Base-by-base conservation (phyloP, 805 yeast species). In the Candida berthetii region DNA sequence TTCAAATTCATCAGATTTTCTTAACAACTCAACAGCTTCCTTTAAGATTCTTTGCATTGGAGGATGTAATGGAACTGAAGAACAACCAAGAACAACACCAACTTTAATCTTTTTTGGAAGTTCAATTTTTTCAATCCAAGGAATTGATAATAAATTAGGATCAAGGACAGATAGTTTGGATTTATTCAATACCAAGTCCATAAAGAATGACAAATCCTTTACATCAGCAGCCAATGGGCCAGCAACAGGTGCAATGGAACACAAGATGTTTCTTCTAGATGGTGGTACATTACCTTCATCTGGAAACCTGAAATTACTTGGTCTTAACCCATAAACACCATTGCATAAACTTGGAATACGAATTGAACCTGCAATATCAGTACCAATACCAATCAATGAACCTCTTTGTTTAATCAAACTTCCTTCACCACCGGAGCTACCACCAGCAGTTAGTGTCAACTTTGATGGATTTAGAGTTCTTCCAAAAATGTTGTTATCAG, bases 191-290 rank as follows among this genome's bases (percentile, higher is more conserved):
- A 74, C 77, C 17, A 64, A 47, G 42, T 74, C 69, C 86, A 80
- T 80, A 65, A 77, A 76, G 44, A 74, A 62, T 17, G 80, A 85
- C 47, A 81, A 61, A 59, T 82, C 88, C 5, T 77, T 81, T 33
- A 78, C 60, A 4, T 74, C 61, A 50, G 81, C 69, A 6, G 83
- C 69, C 59, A 82, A 55, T 33, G 88, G 89, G n/a, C 86, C 88
- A 37, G 69, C 71, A 33, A 79, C 83, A 7, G 82, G 79, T 32
- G 71, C 71, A 39, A 81, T 78, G 5, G 61, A 55, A 43, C 57
- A 60, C 7, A 66, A 60, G 35, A 60, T 58, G 19, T 33, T 33
- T 18, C 14, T 9, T 13, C 24, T 33, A 13, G 25, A 19, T 11
- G 36, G 37, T 4, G 66, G 51, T 39, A 13, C 19, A 71, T 59